Conservation (phyloP, 2,329 filamentous ascomycete genomes). For the Parafenestella ontariensis region DNA sequence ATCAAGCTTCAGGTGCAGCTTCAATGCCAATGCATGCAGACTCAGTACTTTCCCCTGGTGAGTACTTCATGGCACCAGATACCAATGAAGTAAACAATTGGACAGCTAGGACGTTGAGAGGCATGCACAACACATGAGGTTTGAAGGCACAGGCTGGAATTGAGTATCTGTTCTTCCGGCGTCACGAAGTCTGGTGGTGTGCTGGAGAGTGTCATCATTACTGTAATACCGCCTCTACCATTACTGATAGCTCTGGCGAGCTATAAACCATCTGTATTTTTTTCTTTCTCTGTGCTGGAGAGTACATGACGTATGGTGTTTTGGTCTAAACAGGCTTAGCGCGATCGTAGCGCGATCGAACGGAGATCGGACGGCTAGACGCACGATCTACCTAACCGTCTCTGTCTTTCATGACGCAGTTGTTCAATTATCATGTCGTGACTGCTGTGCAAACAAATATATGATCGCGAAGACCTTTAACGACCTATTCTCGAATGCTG, state of each 20-base stretch:
- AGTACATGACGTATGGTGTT: constrained; percentile 17
- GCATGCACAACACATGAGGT: constrained; percentile 18
- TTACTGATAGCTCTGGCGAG: too few species aligned
- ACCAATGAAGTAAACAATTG: constrained; percentile 25
- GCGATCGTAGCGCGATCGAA: too few species aligned
- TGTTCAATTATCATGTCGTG: constrained; percentile 20
- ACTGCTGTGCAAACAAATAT: constrained; percentile 23
- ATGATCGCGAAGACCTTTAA: not conserved
- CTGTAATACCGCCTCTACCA: too few species aligned
- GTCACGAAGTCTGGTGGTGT: too few species aligned
- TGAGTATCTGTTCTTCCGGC: too few species aligned
- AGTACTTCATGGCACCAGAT: constrained; percentile 10
- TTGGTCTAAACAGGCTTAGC: constrained; percentile 7
- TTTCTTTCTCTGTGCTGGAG: too few species aligned
- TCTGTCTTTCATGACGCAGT: constrained; percentile 44
- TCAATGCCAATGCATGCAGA: constrained; percentile 3
- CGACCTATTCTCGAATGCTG: not conserved
- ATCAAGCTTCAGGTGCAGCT: constrained; percentile 4
- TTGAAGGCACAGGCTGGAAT: too few species aligned
- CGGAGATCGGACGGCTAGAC: too few species aligned
- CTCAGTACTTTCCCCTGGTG: constrained; percentile 10
- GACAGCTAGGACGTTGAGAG: constrained; percentile 26
- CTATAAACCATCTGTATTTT: too few species aligned
- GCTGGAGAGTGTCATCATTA: too few species aligned
- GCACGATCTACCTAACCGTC: constrained; percentile 27